Base-by-base conservation (phyloP, 1,139 yeast species). In the Blastobotrys niveus region DNA sequence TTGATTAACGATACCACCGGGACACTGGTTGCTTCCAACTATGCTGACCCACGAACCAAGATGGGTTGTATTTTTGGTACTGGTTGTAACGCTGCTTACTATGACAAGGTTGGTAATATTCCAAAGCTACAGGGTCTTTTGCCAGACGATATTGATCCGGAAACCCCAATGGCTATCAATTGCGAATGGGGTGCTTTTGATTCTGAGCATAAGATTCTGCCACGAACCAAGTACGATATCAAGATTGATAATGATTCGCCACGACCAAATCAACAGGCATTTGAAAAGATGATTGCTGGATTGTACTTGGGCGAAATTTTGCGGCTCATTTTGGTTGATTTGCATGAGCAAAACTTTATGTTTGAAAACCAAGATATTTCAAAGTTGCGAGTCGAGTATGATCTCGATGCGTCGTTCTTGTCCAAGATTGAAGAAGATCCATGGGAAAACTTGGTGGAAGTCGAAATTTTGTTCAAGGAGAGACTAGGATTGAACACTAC, bases 161-260 rank as follows among this genome's bases (percentile, higher is more conserved):
- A 76, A 36, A 75, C 86, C 27, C 80, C 81, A 52, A 89, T 91
- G 95, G 96, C 96, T 45, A 89, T 91, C 67, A 91, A 91, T 73
- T 89, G 97, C 73, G 98, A 91, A 71, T 91, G 91, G 70, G 97
- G 97, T 60, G 91, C 97, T 6, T 91, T 91, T 62, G 97, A 91
- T 67, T 89, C 87, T 62, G 96, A 87, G 66, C 94, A 83, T 62
- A 53, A 50, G 32, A 54, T 66, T 12, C 76, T 91, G 57, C 98
- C 97, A 63, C 79, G 96, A 71, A 89, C 95, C 53, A 81, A 80
- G 63, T 89, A 81, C 65, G 98, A 91, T 66, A 63, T 81, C 47
- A 72, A 70, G 55, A 81, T 91, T 53, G 98, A 91, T 66, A 71
- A 70, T 37, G 82, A 84, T 60, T 83, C 95, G 39, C 97, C 97